Conservation (phyloP, 2,329 filamentous ascomycete species). For the Apiospora sp. region DNA sequence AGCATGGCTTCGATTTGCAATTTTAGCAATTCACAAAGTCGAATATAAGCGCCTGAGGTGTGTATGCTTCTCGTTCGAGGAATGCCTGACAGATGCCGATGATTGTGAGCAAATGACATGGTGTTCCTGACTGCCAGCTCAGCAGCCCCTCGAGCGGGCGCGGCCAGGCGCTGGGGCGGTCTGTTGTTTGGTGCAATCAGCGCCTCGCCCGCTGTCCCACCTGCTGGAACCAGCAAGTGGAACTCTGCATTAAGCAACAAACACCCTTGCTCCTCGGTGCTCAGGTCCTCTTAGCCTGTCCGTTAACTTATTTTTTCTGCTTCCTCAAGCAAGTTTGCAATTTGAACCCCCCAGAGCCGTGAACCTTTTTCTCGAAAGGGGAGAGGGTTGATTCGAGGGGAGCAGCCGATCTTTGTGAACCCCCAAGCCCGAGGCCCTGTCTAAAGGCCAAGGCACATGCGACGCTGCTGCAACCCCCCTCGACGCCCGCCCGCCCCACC, state of each 20-base stretch:
- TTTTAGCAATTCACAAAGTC: not conserved
- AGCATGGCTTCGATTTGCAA: too few relatives aligned
- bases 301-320: not conserved
- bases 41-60: not conserved
- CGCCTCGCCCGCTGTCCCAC: not conserved
- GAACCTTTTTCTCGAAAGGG: not conserved
- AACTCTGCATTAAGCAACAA: not conserved
- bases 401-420: slow-evolving; percentile 8
- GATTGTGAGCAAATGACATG: not conserved
- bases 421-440: not conserved
- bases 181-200: slow-evolving; percentile 11
- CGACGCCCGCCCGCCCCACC: not conserved
- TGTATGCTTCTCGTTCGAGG: not conserved
- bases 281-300: not conserved
- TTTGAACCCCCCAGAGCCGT: not conserved
- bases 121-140: slow-evolving; percentile 3
- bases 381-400: slow-evolving; percentile 4
- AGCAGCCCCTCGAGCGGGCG: not conserved
- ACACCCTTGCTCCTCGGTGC: not conserved
- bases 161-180: slow-evolving; percentile 7
- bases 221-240: slow-evolving; percentile 4
- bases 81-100: not conserved
- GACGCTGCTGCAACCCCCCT: not conserved
- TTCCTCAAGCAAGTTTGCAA: not conserved
- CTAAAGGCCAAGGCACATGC: slow-evolving; percentile 4